A percentile compares a stretch with the other conserved stretches of the same genome.
Evolutionary conservation across 2,329 filamentous ascomycete genomes (phyloP).

Genomic region (Ophiognomonia clavigignenti-juglandacearum): DNA sequence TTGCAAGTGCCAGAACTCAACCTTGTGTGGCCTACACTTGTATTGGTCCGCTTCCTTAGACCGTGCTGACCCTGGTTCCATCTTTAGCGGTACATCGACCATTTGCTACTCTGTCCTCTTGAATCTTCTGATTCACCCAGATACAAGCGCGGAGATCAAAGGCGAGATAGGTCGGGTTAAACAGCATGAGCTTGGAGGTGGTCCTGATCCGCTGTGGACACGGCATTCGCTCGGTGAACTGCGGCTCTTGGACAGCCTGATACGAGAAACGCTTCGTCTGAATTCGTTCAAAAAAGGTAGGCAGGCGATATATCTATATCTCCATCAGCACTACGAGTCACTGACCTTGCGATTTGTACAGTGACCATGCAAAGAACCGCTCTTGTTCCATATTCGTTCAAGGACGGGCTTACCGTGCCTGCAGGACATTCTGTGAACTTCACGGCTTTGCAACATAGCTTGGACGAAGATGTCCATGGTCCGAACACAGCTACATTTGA

Average conservation of each 20-base stretch:
- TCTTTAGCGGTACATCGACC: not conserved
- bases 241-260: slow-evolving; percentile 17
- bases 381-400: slow-evolving; percentile 4
- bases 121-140: slow-evolving; percentile 15
- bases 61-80: not conserved
- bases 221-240: slow-evolving; percentile 18
- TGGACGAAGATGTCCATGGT: slow-evolving; percentile 4
- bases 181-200: slow-evolving; percentile 13
- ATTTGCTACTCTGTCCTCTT: not conserved
- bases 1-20: not conserved
- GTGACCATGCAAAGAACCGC: slow-evolving; percentile 1
- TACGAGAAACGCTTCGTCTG: slow-evolving; percentile 18
- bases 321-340: not conserved
- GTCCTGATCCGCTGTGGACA: slow-evolving; percentile 13
- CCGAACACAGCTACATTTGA: slow-evolving; percentile 17
- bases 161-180: slow-evolving; percentile 15
- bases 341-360: not conserved
- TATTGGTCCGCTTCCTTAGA: not conserved
- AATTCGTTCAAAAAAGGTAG: slow-evolving; percentile 18
- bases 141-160: slow-evolving; percentile 14
- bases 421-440: slow-evolving; percentile 17
- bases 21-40: not conserved
- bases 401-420: slow-evolving; percentile 18
- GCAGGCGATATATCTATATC: not conserved
- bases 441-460: slow-evolving; percentile 16